Conservation (phyloP, 2,329 filamentous ascomycete species). For the Alternaria ethzedia region DNA sequence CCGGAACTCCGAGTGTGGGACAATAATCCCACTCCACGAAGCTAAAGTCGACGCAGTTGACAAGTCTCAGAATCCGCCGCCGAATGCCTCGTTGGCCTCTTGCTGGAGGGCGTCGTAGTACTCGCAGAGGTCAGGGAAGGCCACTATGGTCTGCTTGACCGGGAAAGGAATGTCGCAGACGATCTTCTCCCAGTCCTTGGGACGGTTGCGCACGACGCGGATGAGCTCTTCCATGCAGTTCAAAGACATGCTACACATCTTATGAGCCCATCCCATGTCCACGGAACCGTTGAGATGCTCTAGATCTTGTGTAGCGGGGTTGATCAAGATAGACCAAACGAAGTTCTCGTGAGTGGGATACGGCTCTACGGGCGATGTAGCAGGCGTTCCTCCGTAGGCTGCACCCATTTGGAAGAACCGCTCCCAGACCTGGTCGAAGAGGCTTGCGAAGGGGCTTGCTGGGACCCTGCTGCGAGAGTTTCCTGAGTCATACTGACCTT, state of each 20-base stretch:
- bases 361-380: neutral
- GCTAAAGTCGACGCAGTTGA: neutral
- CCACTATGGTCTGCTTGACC: conserved; percentile 19
- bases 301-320: conserved; percentile 32
- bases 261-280: conserved; percentile 22
- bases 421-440: conserved; percentile 27
- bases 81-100: conserved; percentile 26
- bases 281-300: conserved; percentile 29
- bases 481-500: conserved; percentile 24
- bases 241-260: conserved; percentile 22
- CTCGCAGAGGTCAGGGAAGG: conserved; percentile 25
- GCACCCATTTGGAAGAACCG: conserved; percentile 27
- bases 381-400: conserved; percentile 11
- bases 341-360: conserved; percentile 21
- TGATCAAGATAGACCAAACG: conserved; percentile 33
- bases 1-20: neutral
- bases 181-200: conserved; percentile 24
- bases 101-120: conserved; percentile 26
- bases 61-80: conserved; percentile 11
- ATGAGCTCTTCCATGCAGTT: conserved; percentile 32
- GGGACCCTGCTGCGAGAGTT: conserved; percentile 12
- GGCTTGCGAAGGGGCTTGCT: conserved; percentile 23
- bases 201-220: conserved; percentile 17
- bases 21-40: neutral
- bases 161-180: conserved; percentile 31